phyloP scores from a whole-genome alignment of 2,329 filamentous ascomycete species.

The Diaporthe longicolla region DNA sequence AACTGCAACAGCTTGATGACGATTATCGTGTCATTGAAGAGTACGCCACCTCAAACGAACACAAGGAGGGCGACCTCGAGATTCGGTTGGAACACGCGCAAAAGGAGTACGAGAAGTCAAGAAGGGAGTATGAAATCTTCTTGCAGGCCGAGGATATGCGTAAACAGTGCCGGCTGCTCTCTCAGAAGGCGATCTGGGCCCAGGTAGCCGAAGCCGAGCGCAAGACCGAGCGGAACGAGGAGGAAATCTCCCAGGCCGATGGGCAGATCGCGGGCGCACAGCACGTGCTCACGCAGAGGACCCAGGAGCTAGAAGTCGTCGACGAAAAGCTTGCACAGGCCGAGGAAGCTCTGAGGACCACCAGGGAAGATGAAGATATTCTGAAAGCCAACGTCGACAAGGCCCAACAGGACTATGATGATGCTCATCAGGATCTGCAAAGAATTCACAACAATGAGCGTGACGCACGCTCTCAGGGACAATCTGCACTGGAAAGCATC shows the following conservation, averaged over 20 bases:
- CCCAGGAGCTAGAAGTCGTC: constrained; percentile 58
- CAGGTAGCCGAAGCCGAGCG: constrained; percentile 85
- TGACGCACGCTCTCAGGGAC: constrained; percentile 72
- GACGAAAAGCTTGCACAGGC: constrained; percentile 59
- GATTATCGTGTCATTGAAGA: constrained; percentile 91
- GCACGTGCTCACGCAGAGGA: constrained; percentile 57
- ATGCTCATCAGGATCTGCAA: constrained; percentile 67
- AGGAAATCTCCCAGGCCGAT: constrained; percentile 55
- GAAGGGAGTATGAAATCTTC: constrained; percentile 74
- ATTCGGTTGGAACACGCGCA: constrained; percentile 76
- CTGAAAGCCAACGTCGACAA: constrained; percentile 62
- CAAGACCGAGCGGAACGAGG: constrained; percentile 56
- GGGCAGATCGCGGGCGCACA: constrained; percentile 60
- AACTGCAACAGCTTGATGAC: constrained; percentile 90
- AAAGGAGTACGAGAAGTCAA: constrained; percentile 71
- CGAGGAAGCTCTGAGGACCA: constrained; percentile 62
- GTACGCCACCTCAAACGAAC: constrained; percentile 79
- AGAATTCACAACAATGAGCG: constrained; percentile 75
- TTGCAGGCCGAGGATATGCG: constrained; percentile 77
- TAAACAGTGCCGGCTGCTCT: constrained; percentile 69
- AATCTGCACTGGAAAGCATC: constrained; percentile 63
- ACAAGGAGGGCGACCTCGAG: constrained; percentile 71
- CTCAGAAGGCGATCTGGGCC: constrained; percentile 84
- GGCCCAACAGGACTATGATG: constrained; percentile 67
- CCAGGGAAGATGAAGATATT: constrained; percentile 61